These are phyloP conservation scores for Globisporangium abappressorium DNA, from an alignment of 352 stramenopile species.

Conservation along the genomic window DNA sequence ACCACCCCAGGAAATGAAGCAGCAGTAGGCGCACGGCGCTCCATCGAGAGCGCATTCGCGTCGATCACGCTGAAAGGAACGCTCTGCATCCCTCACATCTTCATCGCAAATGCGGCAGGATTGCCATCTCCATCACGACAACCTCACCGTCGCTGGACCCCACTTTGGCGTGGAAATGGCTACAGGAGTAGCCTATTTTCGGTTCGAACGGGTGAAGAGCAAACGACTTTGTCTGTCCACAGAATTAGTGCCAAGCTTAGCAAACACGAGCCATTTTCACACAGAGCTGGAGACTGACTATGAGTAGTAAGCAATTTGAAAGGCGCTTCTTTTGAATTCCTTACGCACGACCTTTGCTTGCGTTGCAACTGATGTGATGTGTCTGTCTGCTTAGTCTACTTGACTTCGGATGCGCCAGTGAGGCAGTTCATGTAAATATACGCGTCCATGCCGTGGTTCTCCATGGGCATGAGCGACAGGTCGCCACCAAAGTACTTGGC, in stretches of 20 bases:
- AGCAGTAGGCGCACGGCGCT: not conserved
- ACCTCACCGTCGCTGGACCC: no score
- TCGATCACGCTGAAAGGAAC: conserved; percentile 19
- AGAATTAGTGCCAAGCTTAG: no score
- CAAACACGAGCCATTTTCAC: not conserved
- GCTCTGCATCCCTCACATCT: conserved; percentile 8
- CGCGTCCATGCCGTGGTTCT: conserved; percentile 96
- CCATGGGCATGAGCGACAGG: conserved; percentile 98
- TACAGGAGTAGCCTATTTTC: not conserved
- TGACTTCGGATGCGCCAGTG: conserved; percentile 67
- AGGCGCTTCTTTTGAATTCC: not conserved
- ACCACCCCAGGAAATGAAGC: conserved; percentile 6
- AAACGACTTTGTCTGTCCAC: no score
- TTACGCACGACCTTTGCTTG: not conserved
- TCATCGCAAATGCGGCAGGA: not conserved
- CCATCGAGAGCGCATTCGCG: conserved; percentile 6
- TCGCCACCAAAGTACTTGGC: conserved; percentile 99
- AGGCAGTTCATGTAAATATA: conserved; percentile 90
- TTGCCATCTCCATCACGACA: not conserved
- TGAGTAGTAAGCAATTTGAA: not conserved
- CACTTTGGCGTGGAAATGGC: no score
- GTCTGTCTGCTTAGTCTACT: conserved; percentile 27
- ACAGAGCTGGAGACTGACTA: no score
- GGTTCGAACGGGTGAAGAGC: not conserved
- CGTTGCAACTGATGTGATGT: no score